Percentiles rank a stretch among this genome's conserved stretches.
These are phyloP conservation scores for Termitomyces sp. DNA, from an alignment of 768 basidiomycete species.

Conservation along the genomic window DNA sequence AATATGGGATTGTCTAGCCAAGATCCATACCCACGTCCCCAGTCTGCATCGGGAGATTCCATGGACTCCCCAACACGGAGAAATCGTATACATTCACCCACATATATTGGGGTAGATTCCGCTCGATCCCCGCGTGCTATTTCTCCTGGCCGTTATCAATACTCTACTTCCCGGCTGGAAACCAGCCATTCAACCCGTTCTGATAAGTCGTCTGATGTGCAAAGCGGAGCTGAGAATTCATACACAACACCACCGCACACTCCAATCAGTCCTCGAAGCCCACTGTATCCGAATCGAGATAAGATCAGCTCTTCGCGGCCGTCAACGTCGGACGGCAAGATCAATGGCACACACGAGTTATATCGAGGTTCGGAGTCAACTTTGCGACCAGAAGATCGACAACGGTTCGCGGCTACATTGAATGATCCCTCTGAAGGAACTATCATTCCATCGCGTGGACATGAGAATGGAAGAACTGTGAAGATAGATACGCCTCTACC, in stretches of 20 bases:
- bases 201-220: slow-evolving; percentile 32
- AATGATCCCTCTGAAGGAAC: slow-evolving; percentile 22
- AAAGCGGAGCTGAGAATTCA: slow-evolving; percentile 39
- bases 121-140: slow-evolving; percentile 37
- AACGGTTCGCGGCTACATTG: slow-evolving; percentile 20
- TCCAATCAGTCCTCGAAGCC: slow-evolving; percentile 53
- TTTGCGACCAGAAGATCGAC: slow-evolving; percentile 27
- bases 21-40: slow-evolving; percentile 62
- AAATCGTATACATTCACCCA: slow-evolving; percentile 33
- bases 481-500: slow-evolving; percentile 19
- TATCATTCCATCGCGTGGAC: slow-evolving; percentile 12
- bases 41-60: slow-evolving; percentile 56
- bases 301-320: slow-evolving; percentile 22
- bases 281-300: slow-evolving; percentile 33
- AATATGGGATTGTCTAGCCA: slow-evolving; percentile 40
- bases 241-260: slow-evolving; percentile 56
- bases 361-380: slow-evolving; percentile 24
- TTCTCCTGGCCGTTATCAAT: slow-evolving; percentile 33
- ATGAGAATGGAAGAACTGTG: background rate
- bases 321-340: slow-evolving; percentile 22
- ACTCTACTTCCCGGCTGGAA: slow-evolving; percentile 29
- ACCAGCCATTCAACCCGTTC: slow-evolving; percentile 28
- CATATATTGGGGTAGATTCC: slow-evolving; percentile 30
- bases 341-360: slow-evolving; percentile 13
- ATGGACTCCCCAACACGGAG: slow-evolving; percentile 35